Evolutionary conservation across 1,284 basidiomycete species (phyloP), one percentile per base, ranked within the genome.

Genomic region (Naganishia liquefaciens): DNA sequence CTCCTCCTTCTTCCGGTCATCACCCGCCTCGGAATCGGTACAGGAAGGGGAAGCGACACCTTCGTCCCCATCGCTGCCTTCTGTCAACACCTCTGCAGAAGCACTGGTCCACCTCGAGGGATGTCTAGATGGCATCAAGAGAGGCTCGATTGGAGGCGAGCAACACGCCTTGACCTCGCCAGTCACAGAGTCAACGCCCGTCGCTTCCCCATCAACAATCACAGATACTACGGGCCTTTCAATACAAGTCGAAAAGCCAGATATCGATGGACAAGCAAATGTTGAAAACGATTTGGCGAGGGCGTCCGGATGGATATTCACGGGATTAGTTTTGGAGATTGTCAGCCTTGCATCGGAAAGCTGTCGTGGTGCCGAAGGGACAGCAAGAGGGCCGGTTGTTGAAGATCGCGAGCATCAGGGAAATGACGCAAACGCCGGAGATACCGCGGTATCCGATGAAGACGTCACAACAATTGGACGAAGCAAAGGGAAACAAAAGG

Each of bases 281-380:
- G 40, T 17, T 17, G 57, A 37, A 40, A 39, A 25, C 33, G 57
- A 60, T 37, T 46, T 60, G 21, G 57, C 57, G 17, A 40, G 50
- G 19, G 57, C 57, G 2, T 60, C 46, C 46, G 57, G 57, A 10
- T 60, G 57, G 57, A 60, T 60, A 37, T 60, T 50, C 19, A 60
- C 57, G 13, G 57, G 57, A 13, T 50, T 60, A 23, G 57, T 60
- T 23, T 39, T 60, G 46, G 57, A 60, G 46, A 50, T 60, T 40
- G 57, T 60, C 5, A 50, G 57, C 33, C 33, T 60, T 1, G 46
- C 57, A 9, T 39, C 46, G 7, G 57, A 60, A 39, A 60, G 57
- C 37, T 27, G 46, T 50, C 57, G 57, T 25, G 23, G 13, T 3
- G 28, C 46, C 4, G 33, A 40, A 40, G 5, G 19, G 19, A 15